A percentile compares a stretch with the other conserved stretches of the same genome.
phyloP scores from a whole-genome alignment of 345 rosid species.

The Citrus sp. region DNA sequence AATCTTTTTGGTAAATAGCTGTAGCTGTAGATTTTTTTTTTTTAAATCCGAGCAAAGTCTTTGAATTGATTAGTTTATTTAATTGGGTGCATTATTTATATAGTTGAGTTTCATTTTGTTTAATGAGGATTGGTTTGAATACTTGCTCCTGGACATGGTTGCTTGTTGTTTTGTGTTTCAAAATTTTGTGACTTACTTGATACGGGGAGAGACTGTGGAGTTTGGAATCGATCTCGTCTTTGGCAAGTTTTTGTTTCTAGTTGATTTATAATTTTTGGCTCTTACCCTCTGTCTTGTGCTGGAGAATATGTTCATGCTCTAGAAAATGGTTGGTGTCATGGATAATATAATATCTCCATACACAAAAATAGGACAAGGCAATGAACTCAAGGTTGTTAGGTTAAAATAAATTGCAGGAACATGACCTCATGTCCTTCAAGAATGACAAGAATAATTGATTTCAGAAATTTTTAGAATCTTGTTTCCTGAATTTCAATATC shows the following conservation, averaged over 20 bases:
- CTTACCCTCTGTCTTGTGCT: neutral
- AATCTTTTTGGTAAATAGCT: neutral
- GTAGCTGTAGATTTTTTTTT: neutral
- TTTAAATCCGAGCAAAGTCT: neutral
- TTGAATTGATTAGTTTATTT: neutral
- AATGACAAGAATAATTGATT: neutral
- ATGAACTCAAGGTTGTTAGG: neutral
- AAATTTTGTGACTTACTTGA: neutral
- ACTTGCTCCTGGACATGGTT: neutral
- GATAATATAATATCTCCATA: neutral
- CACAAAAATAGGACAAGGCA: neutral
- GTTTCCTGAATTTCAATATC: neutral
- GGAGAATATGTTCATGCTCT: neutral
- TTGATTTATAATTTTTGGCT: neutral
- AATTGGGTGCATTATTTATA: neutral
- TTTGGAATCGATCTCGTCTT: neutral
- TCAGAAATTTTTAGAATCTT: neutral
- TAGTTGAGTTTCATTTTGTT: neutral
- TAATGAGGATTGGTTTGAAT: neutral
- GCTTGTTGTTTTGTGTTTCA: constrained; percentile 8
- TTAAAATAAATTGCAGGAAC: neutral
- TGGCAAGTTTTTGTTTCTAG: neutral
- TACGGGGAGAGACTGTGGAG: neutral
- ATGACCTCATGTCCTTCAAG: neutral
- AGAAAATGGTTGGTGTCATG: neutral